Conservation (phyloP, 148 eudicot genomes). For the Vaccinium vitisidaea region DNA sequence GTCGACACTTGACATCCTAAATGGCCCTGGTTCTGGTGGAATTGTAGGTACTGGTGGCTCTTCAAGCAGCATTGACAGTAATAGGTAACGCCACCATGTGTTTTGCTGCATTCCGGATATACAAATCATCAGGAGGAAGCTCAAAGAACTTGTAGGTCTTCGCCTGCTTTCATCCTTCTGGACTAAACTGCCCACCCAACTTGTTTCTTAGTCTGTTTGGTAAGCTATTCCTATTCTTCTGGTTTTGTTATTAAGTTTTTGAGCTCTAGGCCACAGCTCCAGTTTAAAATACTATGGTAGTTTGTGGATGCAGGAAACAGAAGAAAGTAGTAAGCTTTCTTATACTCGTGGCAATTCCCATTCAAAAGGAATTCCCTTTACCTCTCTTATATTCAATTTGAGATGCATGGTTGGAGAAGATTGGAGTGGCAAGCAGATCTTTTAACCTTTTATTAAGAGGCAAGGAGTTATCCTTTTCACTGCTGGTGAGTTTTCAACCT, state of each 20-base stretch:
- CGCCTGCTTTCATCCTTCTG: not conserved
- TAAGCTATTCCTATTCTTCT: not conserved
- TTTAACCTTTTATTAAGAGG: slow-evolving; percentile 16
- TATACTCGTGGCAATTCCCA: not conserved
- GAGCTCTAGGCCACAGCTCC: not conserved
- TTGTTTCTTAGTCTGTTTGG: slow-evolving; percentile 1
- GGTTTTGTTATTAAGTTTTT: not conserved
- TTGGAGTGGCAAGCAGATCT: slow-evolving; percentile 3
- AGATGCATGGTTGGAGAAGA: not conserved
- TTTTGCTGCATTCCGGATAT: slow-evolving; percentile 86
- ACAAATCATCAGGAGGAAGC: slow-evolving; percentile 44
- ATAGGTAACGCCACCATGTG: slow-evolving; percentile 86
- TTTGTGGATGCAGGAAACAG: not conserved
- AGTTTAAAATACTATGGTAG: not conserved
- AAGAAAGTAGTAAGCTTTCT: slow-evolving; percentile 1
- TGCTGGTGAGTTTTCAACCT: slow-evolving; percentile 12
- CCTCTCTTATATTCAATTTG: not conserved
- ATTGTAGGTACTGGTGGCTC: slow-evolving; percentile 74
- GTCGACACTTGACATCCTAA: not conserved
- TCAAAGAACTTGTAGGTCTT: slow-evolving; percentile 39
- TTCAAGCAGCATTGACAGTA: slow-evolving; percentile 90
- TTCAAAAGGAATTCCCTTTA: not conserved
- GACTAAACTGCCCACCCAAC: not conserved
- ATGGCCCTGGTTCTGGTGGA: not conserved
- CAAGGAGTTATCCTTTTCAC: not conserved